phyloP scores from a whole-genome alignment of 2,329 filamentous ascomycete species.

The Cytospora leucostoma region DNA sequence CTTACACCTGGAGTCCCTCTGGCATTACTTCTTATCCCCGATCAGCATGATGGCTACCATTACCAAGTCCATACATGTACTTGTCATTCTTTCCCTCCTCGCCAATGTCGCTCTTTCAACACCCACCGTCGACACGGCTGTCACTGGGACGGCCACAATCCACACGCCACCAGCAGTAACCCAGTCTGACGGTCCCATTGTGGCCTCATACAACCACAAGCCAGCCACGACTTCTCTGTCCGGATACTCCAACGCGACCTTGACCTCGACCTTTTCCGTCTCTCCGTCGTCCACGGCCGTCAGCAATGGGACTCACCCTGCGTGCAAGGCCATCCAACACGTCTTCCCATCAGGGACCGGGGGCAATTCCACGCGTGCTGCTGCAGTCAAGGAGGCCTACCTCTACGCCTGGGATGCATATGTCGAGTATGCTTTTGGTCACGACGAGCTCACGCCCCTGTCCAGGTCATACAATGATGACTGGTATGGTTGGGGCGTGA shows the following conservation, averaged over 20 bases:
- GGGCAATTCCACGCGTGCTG: slow-evolving; percentile 17
- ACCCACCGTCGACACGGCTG: neutral
- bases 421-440: slow-evolving; percentile 15
- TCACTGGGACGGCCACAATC: neutral
- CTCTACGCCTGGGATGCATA: slow-evolving; percentile 20
- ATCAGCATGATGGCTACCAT: neutral
- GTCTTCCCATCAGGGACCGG: slow-evolving; percentile 12
- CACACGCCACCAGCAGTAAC: slow-evolving; percentile 12
- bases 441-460: slow-evolving; percentile 17
- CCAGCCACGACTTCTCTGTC: slow-evolving; percentile 16
- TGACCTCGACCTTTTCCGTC: slow-evolving; percentile 1
- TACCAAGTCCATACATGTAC: neutral
- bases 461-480: slow-evolving; percentile 14
- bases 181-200: slow-evolving; percentile 10
- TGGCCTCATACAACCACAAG: slow-evolving; percentile 13
- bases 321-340: slow-evolving; percentile 17
- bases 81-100: neutral
- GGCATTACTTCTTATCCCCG: neutral
- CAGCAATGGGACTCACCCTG: slow-evolving; percentile 9
- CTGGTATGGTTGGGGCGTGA: slow-evolving; percentile 21
- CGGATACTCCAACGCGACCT: slow-evolving; percentile 9
- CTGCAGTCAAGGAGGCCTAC: slow-evolving; percentile 19
- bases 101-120: slow-evolving; percentile 4
- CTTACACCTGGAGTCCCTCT: neutral
- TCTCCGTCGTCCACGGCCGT: slow-evolving; percentile 11